Conservation (phyloP, 352 stramenopile species). For the Globisporangium perplexum region DNA sequence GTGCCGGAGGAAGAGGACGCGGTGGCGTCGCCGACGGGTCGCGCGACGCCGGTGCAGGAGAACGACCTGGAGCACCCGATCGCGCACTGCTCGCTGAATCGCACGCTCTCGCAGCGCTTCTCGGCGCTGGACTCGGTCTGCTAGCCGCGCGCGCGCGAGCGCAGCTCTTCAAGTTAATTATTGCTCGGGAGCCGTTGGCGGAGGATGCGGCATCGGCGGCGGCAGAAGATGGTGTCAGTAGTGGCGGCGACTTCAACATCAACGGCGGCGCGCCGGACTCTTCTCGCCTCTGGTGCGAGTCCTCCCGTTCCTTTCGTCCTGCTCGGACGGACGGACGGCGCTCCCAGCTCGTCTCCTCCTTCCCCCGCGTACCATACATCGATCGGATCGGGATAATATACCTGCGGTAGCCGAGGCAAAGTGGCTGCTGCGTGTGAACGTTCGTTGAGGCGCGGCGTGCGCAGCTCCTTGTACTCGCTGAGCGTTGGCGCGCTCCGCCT, state of each 20-base stretch:
- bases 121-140: conserved; percentile 73
- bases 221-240: too few species aligned
- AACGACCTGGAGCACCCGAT: conserved; percentile 62
- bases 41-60: conserved; percentile 26
- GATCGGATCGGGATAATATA: neutral
- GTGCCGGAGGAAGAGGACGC: conserved; percentile 18
- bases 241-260: neutral
- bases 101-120: conserved; percentile 72
- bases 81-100: conserved; percentile 67
- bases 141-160: conserved; percentile 15
- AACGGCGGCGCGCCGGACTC: neutral
- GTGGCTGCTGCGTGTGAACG: neutral
- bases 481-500: too few species aligned
- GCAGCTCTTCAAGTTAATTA: neutral
- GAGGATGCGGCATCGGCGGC: too few species aligned
- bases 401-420: neutral
- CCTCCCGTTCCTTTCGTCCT: too few species aligned
- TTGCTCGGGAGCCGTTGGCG: neutral
- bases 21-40: conserved; percentile 6
- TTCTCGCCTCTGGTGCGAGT: neutral
- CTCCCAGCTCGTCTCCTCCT: too few species aligned
- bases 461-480: too few species aligned
- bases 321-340: too few species aligned
- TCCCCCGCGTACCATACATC: neutral
- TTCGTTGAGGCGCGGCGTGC: too few species aligned